Evolutionary conservation across 2,329 filamentous ascomycete genomes (phyloP).

Genomic region (Cryphonectria carpinicola): DNA sequence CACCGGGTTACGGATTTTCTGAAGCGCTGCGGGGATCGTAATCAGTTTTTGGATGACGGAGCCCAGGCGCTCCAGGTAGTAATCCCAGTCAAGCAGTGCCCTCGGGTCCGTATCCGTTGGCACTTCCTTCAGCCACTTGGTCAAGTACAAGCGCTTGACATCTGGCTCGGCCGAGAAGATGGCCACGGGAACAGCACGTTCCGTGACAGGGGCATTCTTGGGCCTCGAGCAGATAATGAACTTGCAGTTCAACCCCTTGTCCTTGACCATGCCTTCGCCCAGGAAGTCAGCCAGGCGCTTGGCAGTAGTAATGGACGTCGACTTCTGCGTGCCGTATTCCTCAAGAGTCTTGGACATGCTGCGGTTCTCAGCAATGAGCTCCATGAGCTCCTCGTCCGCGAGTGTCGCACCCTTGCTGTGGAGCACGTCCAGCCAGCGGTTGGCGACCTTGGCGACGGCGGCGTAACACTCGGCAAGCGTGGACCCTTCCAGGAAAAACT

Average conservation of each 20-base stretch:
- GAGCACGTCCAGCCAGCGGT: conserved; percentile 95
- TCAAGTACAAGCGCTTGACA: conserved; percentile 85
- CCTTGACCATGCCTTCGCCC: conserved; percentile 98
- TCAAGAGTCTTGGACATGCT: conserved; percentile 97
- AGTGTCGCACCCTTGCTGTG: conserved; percentile 86
- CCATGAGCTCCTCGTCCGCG: conserved; percentile 95
- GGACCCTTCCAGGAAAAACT: conserved; percentile 92
- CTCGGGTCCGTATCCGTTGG: conserved; percentile 89
- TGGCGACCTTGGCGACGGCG: conserved; percentile 91
- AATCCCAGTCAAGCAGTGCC: conserved; percentile 91
- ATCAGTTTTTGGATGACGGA: conserved; percentile 99
- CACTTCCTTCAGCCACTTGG: conserved; percentile 95
- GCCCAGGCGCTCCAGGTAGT: conserved; percentile 92
- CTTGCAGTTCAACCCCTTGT: conserved; percentile 98
- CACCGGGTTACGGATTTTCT: conserved; percentile 93
- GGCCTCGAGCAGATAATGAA: conserved; percentile 95
- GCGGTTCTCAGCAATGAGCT: conserved; percentile 99
- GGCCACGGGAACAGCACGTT: conserved; percentile 89
- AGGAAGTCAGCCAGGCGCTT: conserved; percentile 94
- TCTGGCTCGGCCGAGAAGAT: conserved; percentile 94
- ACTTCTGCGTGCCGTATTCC: conserved; percentile 95
- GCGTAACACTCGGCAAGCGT: conserved; percentile 88
- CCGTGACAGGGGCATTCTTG: conserved; percentile 88
- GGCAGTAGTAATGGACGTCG: conserved; percentile 98
- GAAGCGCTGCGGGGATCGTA: conserved; percentile 94